These are phyloP conservation scores for Sextonia rubra DNA, from an alignment of 164 flowering plant genomes.

Conservation along the genomic window DNA sequence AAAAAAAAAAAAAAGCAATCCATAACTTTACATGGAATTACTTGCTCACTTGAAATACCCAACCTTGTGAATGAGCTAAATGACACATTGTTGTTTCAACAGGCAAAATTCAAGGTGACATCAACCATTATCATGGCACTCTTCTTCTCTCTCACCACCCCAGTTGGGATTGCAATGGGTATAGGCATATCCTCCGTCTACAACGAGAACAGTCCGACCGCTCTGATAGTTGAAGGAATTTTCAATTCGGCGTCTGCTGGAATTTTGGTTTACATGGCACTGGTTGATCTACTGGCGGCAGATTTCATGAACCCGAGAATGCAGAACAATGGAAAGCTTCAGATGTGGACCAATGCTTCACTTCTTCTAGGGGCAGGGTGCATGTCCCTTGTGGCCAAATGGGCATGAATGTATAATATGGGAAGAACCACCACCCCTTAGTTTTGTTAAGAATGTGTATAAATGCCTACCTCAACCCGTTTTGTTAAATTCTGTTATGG, in stretches of 20 bases:
- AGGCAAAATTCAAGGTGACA: constrained; percentile 36
- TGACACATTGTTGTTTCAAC: neutral
- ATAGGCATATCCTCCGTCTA: constrained; percentile 32
- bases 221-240: constrained; percentile 37
- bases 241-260: constrained; percentile 43
- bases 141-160: constrained; percentile 46
- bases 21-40: no score
- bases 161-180: constrained; percentile 40
- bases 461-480: no score
- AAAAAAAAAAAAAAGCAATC: no score
- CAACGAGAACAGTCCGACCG: constrained; percentile 31
- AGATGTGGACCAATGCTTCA: constrained; percentile 18
- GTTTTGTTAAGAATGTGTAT: neutral
- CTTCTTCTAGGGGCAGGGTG: constrained; percentile 37
- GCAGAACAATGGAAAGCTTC: constrained; percentile 29
- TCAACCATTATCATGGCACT: constrained; percentile 23
- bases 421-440: neutral
- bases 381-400: constrained; percentile 44
- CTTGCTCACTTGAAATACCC: no score
- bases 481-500: no score
- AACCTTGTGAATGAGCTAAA: no score
- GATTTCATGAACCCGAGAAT: constrained; percentile 37
- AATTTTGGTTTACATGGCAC: constrained; percentile 43
- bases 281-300: constrained; percentile 42
- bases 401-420: constrained; percentile 18